Evolutionary conservation across 208 protist genomes (phyloP), one percentile per base, ranked within the genome.

Genomic region (Tritrichomonas foetus): DNA sequence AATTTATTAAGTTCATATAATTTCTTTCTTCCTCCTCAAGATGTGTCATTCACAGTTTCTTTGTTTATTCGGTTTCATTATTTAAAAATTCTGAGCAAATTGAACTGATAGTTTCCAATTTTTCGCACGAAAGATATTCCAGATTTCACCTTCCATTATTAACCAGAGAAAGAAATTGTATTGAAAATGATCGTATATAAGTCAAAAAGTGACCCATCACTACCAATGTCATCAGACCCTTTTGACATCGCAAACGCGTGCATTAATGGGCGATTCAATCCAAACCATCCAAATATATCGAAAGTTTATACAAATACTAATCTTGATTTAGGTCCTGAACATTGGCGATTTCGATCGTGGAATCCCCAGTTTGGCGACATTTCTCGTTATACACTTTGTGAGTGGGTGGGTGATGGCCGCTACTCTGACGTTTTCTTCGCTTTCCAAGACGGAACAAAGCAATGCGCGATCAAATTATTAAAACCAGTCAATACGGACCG

Each of bases 401-500:
- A 89, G 16, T 89, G 78, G 41, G 47, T 89, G 22, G 78, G 78
- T 39, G 78, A 89, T 57, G 78, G 78, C 47, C 41, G 78, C 33
- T 89, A 89, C 47, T 89, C 78, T 3, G 78, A 89, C 39, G 78
- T 89, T 39, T 89, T 89, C n/a, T 44, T 57, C 13, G 78, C 41
- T 57, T 57, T 89, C 39, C 78, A 89, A 39, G 78, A 89, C 16
- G 78, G 47, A 11, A 44, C 33, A 89, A 89, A 89, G 13, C 53
- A 61, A 57, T 89, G 78, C 47, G 98, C 99, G 11, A 97, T 99
- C 72, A 99, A 99, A 96, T 97, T 99, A 55, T 95, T 99, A 30
- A 97, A 97, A 93, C 97, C 97, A 14, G 95, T 96, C 0, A 99
- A 99, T 92, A 98, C 98, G 92, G 99, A 99, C 94, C 99, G 99